Percentiles rank a stretch among this genome's conserved stretches.
Conservation (phyloP, 2,329 filamentous ascomycete species). For the Colletotrichum noveboracense region DNA sequence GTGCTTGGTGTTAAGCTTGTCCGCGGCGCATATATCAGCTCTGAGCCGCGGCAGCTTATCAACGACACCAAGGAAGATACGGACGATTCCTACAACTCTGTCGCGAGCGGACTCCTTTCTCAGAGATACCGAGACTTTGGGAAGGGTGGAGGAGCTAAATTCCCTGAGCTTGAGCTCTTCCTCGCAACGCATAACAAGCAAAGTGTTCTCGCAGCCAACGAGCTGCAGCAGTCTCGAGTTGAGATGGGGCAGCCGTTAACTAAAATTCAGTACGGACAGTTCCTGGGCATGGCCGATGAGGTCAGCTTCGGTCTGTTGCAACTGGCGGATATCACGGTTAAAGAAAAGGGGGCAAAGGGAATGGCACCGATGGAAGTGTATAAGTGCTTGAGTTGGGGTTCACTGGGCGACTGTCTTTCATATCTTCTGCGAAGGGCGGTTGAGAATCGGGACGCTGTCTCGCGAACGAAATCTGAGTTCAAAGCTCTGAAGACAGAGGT, state of each 20-base stretch:
- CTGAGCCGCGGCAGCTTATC: conserved; percentile 73
- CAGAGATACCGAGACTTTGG: conserved; percentile 58
- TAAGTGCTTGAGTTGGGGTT: neutral
- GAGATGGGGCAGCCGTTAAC: conserved; percentile 46
- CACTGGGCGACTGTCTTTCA: neutral
- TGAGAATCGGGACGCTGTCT: neutral
- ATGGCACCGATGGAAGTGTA: neutral
- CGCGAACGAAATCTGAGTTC: neutral
- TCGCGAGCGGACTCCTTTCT: conserved; percentile 71
- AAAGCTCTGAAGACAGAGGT: neutral
- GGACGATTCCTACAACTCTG: conserved; percentile 73
- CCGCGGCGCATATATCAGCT: conserved; percentile 75
- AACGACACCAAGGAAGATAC: conserved; percentile 76
- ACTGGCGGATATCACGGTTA: neutral
- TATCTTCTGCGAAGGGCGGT: neutral
- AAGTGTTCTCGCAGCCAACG: conserved; percentile 61
- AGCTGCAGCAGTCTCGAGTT: conserved; percentile 57
- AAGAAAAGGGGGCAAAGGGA: neutral
- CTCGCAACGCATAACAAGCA: conserved; percentile 81
- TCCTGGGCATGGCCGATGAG: conserved; percentile 84
- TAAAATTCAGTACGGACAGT: conserved; percentile 39
- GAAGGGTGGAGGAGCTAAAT: conserved; percentile 48
- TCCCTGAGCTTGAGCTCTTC: conserved; percentile 63
- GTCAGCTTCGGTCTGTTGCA: conserved; percentile 71
- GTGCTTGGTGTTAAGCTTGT: conserved; percentile 77